phyloP scores from a whole-genome alignment of 768 basidiomycete species.

The Leccinum truebloodii region DNA sequence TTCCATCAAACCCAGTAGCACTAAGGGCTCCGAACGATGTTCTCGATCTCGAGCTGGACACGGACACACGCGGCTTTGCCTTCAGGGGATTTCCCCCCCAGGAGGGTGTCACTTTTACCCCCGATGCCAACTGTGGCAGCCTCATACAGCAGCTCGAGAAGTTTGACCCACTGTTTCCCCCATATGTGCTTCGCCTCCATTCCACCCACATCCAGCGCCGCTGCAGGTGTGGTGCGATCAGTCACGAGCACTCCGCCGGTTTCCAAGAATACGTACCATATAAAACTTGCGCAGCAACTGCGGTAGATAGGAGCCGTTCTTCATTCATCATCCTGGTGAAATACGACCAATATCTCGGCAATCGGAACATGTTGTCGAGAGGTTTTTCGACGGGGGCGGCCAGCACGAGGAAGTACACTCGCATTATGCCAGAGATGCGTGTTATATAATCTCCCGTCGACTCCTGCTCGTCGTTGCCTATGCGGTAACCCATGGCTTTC shows the following conservation, averaged over 20 bases:
- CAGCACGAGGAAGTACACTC: conserved; percentile 83
- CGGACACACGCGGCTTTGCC: conserved; percentile 65
- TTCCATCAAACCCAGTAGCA: conserved; percentile 12
- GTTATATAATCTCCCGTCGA: conserved; percentile 57
- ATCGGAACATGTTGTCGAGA: conserved; percentile 48
- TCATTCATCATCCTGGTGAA: conserved; percentile 62
- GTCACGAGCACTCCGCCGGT: conserved; percentile 3
- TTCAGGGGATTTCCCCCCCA: conserved; percentile 63
- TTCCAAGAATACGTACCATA: conserved; percentile 45
- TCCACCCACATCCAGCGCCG: conserved; percentile 72
- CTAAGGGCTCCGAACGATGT: conserved; percentile 44
- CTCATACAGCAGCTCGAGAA: conserved; percentile 65
- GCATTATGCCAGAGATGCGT: conserved; percentile 76
- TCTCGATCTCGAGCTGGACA: conserved; percentile 65
- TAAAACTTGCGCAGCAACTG: conserved; percentile 67
- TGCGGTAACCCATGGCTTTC: conserved; percentile 61
- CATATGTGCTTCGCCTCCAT: conserved; percentile 58
- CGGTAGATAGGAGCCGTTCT: conserved; percentile 49
- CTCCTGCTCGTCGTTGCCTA: conserved; percentile 50
- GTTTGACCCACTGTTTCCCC: conserved; percentile 80
- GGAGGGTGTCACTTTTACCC: conserved; percentile 32
- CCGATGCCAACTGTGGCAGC: conserved; percentile 58
- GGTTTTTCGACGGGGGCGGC: conserved; percentile 42
- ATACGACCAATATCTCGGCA: conserved; percentile 71
- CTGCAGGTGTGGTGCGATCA: conserved; percentile 43